Conservation (phyloP, 495 filamentous ascomycete species). For the Annulohypoxylon nitens region DNA sequence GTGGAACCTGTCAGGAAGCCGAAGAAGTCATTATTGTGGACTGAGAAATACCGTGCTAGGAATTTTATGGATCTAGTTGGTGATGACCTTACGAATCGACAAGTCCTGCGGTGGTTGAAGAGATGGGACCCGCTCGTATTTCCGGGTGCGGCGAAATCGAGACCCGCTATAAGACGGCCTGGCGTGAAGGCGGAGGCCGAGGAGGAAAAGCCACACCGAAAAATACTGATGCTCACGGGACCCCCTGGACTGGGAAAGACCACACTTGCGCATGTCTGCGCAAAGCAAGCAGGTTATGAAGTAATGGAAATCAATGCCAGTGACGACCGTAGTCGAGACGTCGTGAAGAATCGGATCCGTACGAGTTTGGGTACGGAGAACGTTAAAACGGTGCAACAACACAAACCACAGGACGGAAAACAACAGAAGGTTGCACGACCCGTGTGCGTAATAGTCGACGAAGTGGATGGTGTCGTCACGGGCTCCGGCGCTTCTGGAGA, state of each 20-base stretch:
- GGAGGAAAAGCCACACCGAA: conserved; percentile 79
- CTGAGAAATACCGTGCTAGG: conserved; percentile 90
- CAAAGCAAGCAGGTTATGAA: conserved; percentile 93
- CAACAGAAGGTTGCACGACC: conserved; percentile 82
- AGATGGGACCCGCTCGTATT: conserved; percentile 94
- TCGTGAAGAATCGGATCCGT: conserved; percentile 89
- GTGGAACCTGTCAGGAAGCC: conserved; percentile 57
- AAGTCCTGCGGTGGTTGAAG: conserved; percentile 94
- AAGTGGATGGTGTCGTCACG: conserved; percentile 92
- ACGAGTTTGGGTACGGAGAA: conserved; percentile 92
- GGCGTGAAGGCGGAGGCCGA: conserved; percentile 59
- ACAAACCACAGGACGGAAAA: conserved; percentile 67
- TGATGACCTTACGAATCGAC: conserved; percentile 92
- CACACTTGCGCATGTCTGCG: conserved; percentile 95
- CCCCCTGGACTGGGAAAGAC: conserved; percentile 96
- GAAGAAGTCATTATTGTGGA: conserved; percentile 75
- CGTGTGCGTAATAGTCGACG: conserved; percentile 93
- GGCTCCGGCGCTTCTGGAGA: conserved; percentile 77
- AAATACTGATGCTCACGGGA: conserved; percentile 89
- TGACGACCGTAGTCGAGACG: conserved; percentile 79
- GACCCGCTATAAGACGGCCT: conserved; percentile 53
- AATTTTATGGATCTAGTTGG: conserved; percentile 94
- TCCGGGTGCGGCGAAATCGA: conserved; percentile 73
- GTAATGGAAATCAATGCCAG: conserved; percentile 91
- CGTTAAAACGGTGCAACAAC: conserved; percentile 82